Base-by-base conservation (phyloP, 129 eudicot species). In the Smallanthus sonchifolius region DNA sequence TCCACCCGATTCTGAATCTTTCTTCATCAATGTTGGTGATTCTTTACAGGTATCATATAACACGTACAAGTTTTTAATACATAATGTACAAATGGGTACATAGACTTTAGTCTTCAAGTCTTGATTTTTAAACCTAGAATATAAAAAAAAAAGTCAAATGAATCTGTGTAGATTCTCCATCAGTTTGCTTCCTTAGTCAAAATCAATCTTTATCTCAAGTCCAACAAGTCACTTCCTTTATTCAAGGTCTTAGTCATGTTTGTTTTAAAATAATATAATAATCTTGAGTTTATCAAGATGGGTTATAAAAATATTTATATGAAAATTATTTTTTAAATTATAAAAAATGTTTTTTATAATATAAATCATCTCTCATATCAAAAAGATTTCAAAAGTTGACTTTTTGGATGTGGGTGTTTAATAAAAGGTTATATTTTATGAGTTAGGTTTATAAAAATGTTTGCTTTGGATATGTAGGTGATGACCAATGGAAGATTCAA, bases 401-500 rank as follows among this genome's bases (percentile, higher is more conserved):
- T 42, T 39, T 69, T 15, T n/a, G 5, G 30, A 3, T 2, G 36
- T 32, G 68, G 70, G n/a, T 16, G 69, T 77, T 11, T 16, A 48
- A 13, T 56, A 14, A 35, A 28, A 30, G 60, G 30, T 63, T 11
- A 17, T 15, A 51, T 47, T 32, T 32, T 37, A 14, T 45, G 51
- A n/a, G 6, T 48, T 78, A 62, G 66, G 40, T 34, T 45, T 20
- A 6, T 78, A 10, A 70, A 59, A 65, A 32, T 61, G 59, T 7
- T 69, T 59, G 49, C 38, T 52, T 73, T 65, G 48, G 59, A 67
- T 6, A n/a, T 65, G 77, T 86, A 91, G 97, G 97, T 92, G 6
- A 85, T 92, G 97, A 92, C 97, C 1, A 92, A 92, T 74, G 97
- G 97, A 69, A 85, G 89, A 82, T 92, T 92, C 48, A 92, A 89